Evolutionary conservation across 805 yeast species (phyloP).

Genomic region (Cyberlindnera suaveolens): DNA sequence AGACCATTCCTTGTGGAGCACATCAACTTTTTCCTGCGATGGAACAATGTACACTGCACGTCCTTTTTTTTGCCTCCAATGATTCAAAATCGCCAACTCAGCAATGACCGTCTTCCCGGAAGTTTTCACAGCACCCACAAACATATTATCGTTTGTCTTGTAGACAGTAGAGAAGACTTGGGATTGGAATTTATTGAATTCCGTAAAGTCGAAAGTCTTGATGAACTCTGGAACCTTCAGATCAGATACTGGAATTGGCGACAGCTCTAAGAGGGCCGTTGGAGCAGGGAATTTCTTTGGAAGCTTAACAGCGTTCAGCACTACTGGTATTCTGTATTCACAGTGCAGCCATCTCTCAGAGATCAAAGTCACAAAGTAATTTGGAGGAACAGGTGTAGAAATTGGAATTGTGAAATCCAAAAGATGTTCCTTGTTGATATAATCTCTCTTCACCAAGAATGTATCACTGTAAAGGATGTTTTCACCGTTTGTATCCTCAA

Average conservation of each 20-base stretch:
- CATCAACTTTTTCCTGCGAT: slow-evolving; percentile 47
- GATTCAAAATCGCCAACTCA: slow-evolving; percentile 64
- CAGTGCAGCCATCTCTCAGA: slow-evolving; percentile 88
- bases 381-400: slow-evolving; percentile 55
- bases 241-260: slow-evolving; percentile 42
- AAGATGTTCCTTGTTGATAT: slow-evolving; percentile 46
- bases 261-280: slow-evolving; percentile 49
- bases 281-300: slow-evolving; percentile 65
- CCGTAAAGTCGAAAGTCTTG: slow-evolving; percentile 37
- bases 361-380: slow-evolving; percentile 61
- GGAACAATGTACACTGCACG: slow-evolving; percentile 72
- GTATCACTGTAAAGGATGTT: slow-evolving; percentile 53
- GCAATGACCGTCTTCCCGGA: slow-evolving; percentile 69
- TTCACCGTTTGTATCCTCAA: slow-evolving; percentile 84
- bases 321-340: slow-evolving; percentile 54
- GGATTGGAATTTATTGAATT: slow-evolving; percentile 70
- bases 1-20: slow-evolving; percentile 44
- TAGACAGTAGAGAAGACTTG: slow-evolving; percentile 60
- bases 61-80: slow-evolving; percentile 67
- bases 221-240: slow-evolving; percentile 43
- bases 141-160: slow-evolving; percentile 48
- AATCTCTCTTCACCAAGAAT: slow-evolving; percentile 43
- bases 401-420: slow-evolving; percentile 63
- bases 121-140: slow-evolving; percentile 71
- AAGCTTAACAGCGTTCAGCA: slow-evolving; percentile 41